Conservation (phyloP, 495 filamentous ascomycete genomes). For the Aspergillus homomorphus region DNA sequence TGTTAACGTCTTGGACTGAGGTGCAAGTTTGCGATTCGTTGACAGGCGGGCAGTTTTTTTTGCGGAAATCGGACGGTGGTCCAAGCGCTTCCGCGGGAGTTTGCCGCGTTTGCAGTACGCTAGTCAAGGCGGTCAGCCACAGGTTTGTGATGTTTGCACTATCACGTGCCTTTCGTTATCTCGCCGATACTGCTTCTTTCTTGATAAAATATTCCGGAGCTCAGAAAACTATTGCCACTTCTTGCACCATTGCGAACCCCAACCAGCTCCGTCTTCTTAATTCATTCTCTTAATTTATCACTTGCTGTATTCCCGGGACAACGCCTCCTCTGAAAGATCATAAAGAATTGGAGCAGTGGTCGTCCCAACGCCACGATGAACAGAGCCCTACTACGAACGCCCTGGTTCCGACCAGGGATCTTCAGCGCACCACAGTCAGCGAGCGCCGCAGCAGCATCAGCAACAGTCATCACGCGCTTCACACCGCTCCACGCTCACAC, state of each 20-base stretch:
- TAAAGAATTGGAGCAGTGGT: too few relatives aligned
- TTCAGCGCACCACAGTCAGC: not conserved
- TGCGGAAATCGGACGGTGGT: conserved; percentile 39
- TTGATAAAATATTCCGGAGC: not conserved
- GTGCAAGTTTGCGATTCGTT: conserved; percentile 1
- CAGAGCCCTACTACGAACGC: not conserved
- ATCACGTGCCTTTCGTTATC: conserved; percentile 3
- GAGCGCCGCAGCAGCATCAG: not conserved
- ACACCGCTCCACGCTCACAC: not conserved
- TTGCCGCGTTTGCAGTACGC: conserved; percentile 29
- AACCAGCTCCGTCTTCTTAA: too few relatives aligned
- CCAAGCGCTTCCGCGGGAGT: conserved; percentile 39
- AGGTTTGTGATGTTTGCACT: not conserved
- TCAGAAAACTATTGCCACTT: too few relatives aligned
- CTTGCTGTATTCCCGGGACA: too few relatives aligned
- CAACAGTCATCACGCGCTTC: not conserved
- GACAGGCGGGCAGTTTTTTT: conserved; percentile 13
- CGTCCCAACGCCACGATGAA: not conserved
- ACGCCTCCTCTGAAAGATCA: too few relatives aligned
- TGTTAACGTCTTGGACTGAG: conserved; percentile 18
- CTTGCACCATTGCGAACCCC: too few relatives aligned
- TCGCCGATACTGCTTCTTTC: not conserved
- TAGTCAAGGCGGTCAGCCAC: not conserved
- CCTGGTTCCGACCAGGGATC: not conserved
- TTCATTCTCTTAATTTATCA: too few relatives aligned